phyloP scores from a whole-genome alignment of 1,139 yeast species.

The Debaryomycetaceae sp. region DNA sequence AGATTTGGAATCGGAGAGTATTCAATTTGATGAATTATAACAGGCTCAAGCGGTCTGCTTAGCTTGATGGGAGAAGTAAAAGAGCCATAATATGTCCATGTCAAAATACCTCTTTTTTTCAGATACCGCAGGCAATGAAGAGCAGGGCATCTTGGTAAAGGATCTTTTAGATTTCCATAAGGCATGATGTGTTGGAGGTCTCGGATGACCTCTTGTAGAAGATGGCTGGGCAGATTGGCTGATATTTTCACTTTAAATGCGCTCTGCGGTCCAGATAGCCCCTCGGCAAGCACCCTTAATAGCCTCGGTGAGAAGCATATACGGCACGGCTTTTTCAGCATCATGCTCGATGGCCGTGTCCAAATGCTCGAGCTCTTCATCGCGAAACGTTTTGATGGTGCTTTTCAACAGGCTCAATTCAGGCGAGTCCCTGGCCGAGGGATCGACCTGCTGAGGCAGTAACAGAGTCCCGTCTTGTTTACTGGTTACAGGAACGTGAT shows the following conservation, averaged over 20 bases:
- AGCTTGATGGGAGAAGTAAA: too few species aligned
- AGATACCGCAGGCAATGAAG: too few species aligned
- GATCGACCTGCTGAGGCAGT: constrained; percentile 12
- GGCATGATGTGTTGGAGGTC: too few species aligned
- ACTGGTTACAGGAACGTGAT: constrained; percentile 33
- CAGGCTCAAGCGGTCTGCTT: too few species aligned
- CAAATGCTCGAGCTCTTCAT: constrained; percentile 90
- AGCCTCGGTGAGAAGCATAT: constrained; percentile 74
- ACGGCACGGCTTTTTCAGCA: constrained; percentile 89
- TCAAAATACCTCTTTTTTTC: too few species aligned
- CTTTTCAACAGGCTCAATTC: constrained; percentile 52
- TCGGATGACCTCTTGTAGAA: too few species aligned
- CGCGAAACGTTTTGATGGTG: constrained; percentile 70
- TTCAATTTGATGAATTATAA: too few species aligned
- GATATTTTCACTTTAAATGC: constrained; percentile 30
- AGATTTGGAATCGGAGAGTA: too few species aligned
- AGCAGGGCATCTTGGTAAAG: too few species aligned
- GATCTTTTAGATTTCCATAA: too few species aligned
- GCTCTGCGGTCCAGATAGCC: constrained; percentile 91
- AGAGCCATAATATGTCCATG: too few species aligned
- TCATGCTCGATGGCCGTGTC: constrained; percentile 89
- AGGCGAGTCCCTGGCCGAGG: constrained; percentile 26
- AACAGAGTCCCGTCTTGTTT: constrained; percentile 27
- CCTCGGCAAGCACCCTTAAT: constrained; percentile 73
- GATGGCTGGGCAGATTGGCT: too few species aligned